phyloP scores from a whole-genome alignment of 2,329 filamentous ascomycete genomes.

The Parasarocladium wereldwijsianum region DNA sequence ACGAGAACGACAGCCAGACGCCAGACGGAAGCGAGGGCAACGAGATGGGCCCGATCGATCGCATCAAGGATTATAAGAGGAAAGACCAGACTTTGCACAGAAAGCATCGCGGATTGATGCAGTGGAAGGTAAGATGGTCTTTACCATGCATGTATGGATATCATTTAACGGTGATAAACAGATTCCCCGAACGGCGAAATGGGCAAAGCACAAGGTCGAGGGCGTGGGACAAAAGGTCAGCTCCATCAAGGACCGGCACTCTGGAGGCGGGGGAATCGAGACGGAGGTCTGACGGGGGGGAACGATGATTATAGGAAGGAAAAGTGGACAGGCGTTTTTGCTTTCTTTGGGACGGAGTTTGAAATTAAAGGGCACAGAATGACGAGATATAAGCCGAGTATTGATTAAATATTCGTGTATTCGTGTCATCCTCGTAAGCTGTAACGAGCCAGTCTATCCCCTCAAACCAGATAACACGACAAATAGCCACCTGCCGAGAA shows the following conservation, averaged over 20 bases:
- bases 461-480: no score
- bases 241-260: slow-evolving; percentile 41
- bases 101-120: slow-evolving; percentile 57
- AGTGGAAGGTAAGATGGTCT: slow-evolving; percentile 37
- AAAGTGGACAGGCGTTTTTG: no score
- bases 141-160: not conserved
- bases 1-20: slow-evolving; percentile 24
- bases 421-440: no score
- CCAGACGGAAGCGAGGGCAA: slow-evolving; percentile 21
- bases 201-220: slow-evolving; percentile 35
- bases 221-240: slow-evolving; percentile 45
- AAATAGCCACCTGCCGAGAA: no score
- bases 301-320: slow-evolving; percentile 2
- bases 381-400: no score
- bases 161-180: slow-evolving; percentile 6
- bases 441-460: no score
- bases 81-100: slow-evolving; percentile 46
- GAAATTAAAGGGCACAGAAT: no score
- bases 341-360: no score
- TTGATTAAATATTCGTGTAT: no score
- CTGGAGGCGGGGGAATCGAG: slow-evolving; percentile 46
- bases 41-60: slow-evolving; percentile 30
- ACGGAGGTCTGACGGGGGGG: slow-evolving; percentile 44
- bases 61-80: slow-evolving; percentile 44
- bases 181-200: slow-evolving; percentile 31